Conservation (phyloP, 169 alveolate species). For the Prorocentrum cordatum region DNA sequence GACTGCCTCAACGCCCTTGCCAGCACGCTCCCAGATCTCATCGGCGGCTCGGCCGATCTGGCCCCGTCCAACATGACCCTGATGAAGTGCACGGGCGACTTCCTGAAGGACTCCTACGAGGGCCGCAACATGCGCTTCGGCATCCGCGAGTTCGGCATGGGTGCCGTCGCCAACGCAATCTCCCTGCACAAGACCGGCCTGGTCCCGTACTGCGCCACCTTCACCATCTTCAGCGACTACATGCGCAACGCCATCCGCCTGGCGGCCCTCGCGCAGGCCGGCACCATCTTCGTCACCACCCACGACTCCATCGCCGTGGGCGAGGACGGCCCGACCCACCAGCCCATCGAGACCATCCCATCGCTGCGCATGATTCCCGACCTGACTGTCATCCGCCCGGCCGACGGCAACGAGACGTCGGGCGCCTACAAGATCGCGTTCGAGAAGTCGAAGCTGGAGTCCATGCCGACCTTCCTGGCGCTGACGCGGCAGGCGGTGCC, state of each 20-base stretch:
- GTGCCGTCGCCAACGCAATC: slow-evolving; percentile 52
- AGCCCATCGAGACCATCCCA: slow-evolving; percentile 69
- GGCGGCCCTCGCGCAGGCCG: slow-evolving; percentile 53
- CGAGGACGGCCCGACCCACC: slow-evolving; percentile 70
- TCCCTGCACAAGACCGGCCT: slow-evolving; percentile 68
- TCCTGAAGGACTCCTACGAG: slow-evolving; percentile 40
- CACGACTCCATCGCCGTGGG: slow-evolving; percentile 69
- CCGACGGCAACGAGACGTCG: slow-evolving; percentile 26
- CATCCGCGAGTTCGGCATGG: slow-evolving; percentile 71
- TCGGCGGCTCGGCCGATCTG: slow-evolving; percentile 66
- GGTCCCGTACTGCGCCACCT: slow-evolving; percentile 64
- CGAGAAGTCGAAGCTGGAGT: background rate
- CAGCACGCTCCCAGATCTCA: slow-evolving; percentile 46
- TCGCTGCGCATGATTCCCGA: slow-evolving; percentile 47
- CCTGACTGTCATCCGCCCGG: background rate
- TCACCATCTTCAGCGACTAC: slow-evolving; percentile 70
- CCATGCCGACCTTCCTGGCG: background rate
- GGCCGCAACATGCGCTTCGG: slow-evolving; percentile 63
- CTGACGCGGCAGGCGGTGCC: background rate
- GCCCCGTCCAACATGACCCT: slow-evolving; percentile 69
- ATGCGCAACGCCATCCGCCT: slow-evolving; percentile 66
- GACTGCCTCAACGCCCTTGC: slow-evolving; percentile 69
- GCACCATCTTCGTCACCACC: slow-evolving; percentile 69
- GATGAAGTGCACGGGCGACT: slow-evolving; percentile 71
- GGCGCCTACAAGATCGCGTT: background rate